These are phyloP conservation scores for barley (Hordeum vulgare) DNA, from an alignment of 176 grass and related monocot genomes.

Conservation along the genomic window MorexV3_pseudomolecules_assembly NC_058520.1:178500810-178501309, in stretches of 20 bases:
- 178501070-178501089: neutral
- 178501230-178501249: constrained; percentile 10
- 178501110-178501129: neutral
- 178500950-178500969: too few species aligned
- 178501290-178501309: neutral
- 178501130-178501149: neutral
- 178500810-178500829: neutral
- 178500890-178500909: too few species aligned
- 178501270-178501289: neutral
- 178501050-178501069: too few species aligned
- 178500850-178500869: constrained; percentile 3
- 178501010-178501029: too few species aligned
- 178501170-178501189: neutral
- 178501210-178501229: neutral
- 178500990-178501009: too few species aligned
- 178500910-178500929: too few species aligned
- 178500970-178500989: too few species aligned
- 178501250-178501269: neutral
- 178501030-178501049: too few species aligned
- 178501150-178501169: neutral
- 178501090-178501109: neutral
- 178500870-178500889: neutral
- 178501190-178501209: neutral
- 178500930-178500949: too few species aligned
- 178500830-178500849: neutral